These are phyloP conservation scores for Dispira simplex DNA, from an alignment of 192 early-diverging fungal species.

Conservation along the genomic window DNA sequence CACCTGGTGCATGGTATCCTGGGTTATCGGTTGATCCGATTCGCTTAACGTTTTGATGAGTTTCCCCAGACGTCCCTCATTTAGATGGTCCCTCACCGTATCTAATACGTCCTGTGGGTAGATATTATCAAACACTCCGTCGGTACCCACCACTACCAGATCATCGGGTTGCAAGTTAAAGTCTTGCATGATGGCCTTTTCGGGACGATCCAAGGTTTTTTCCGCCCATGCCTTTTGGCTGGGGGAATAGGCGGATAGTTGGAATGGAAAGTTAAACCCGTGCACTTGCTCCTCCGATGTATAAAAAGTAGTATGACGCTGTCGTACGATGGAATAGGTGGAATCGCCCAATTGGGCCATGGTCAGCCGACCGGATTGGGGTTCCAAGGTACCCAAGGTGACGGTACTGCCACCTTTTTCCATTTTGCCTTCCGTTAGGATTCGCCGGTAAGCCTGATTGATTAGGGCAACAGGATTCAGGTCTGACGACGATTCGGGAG, in stretches of 20 bases:
- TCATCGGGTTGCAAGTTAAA: background rate
- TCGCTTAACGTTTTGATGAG: background rate
- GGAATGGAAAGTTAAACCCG: constrained; percentile 6
- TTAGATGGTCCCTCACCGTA: background rate
- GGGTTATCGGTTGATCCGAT: background rate
- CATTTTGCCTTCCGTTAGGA: background rate
- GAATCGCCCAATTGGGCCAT: constrained; percentile 8
- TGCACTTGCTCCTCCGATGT: constrained; percentile 1
- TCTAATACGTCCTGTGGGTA: background rate
- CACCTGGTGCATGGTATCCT: background rate
- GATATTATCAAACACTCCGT: constrained; percentile 8
- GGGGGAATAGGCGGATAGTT: background rate
- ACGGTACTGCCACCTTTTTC: constrained; percentile 2
- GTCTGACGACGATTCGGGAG: too few species aligned
- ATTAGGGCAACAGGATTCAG: background rate
- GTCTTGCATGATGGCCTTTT: background rate
- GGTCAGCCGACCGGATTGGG: background rate
- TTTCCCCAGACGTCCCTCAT: background rate
- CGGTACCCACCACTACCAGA: background rate
- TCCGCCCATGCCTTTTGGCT: background rate
- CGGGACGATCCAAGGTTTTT: background rate
- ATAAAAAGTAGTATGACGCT: too few species aligned
- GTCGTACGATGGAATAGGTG: background rate
- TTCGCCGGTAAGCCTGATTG: background rate
- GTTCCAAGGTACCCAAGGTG: background rate